Conservation (phyloP, 2,329 filamentous ascomycete species). For the Lachnum nothofagi region DNA sequence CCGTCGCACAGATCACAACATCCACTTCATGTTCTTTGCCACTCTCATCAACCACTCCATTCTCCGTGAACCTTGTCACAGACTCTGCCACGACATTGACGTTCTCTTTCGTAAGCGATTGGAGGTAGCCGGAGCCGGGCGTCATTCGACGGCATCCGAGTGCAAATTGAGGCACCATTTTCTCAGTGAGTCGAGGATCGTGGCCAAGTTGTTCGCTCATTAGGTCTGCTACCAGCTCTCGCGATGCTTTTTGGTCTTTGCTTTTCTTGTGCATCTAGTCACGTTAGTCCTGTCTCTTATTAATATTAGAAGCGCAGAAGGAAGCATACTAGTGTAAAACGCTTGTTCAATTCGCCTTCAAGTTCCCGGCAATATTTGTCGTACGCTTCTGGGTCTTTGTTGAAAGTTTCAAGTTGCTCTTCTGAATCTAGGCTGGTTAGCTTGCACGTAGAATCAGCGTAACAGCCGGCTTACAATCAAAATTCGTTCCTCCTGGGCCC, state of each 20-base stretch:
- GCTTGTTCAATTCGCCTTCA: conserved; percentile 26
- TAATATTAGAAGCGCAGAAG: background rate
- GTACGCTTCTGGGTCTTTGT: conserved; percentile 21
- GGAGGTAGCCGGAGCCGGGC: conserved; percentile 40
- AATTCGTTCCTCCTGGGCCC: conserved; percentile 19
- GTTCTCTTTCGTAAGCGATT: conserved; percentile 32
- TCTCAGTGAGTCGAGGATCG: conserved; percentile 12
- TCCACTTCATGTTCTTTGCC: conserved; percentile 33
- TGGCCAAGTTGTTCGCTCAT: conserved; percentile 18
- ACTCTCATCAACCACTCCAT: conserved; percentile 32
- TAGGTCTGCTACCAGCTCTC: conserved; percentile 9
- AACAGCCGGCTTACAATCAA: conserved; percentile 10
- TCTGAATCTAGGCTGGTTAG: conserved; percentile 10
- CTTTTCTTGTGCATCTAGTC: conserved; percentile 16
- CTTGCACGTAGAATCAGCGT: background rate
- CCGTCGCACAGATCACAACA: conserved; percentile 34
- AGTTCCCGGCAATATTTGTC: conserved; percentile 18
- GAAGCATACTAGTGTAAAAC: conserved; percentile 25
- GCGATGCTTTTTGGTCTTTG: conserved; percentile 17
- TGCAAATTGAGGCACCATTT: conserved; percentile 26
- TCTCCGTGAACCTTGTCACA: conserved; percentile 31
- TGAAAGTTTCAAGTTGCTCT: conserved; percentile 19
- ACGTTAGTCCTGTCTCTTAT: background rate
- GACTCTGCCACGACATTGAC: conserved; percentile 18
- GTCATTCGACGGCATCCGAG: conserved; percentile 41